phyloP scores from a whole-genome alignment of 768 basidiomycete species.

The Hydnum rufescens region DNA sequence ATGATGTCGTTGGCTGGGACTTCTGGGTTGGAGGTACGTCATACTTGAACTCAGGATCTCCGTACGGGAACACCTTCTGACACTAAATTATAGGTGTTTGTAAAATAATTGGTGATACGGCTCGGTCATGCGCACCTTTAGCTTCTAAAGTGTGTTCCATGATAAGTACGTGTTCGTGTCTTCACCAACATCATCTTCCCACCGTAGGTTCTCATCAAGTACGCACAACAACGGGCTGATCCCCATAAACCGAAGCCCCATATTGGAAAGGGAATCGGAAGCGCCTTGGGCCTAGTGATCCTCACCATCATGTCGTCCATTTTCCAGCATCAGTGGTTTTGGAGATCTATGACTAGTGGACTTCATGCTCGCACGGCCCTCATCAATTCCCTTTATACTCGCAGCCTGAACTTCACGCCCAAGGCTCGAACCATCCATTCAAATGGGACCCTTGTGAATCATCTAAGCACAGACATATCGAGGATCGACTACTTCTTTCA shows the following conservation, averaged over 20 bases:
- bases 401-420: slow-evolving; percentile 42
- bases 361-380: slow-evolving; percentile 44
- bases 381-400: slow-evolving; percentile 50
- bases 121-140: slow-evolving; percentile 42
- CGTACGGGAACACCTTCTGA: no score
- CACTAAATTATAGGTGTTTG: slow-evolving; percentile 24
- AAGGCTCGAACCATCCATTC: slow-evolving; percentile 42
- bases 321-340: slow-evolving; percentile 55
- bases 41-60: slow-evolving; percentile 20
- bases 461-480: slow-evolving; percentile 44
- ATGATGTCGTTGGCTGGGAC: slow-evolving; percentile 11
- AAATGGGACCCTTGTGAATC: slow-evolving; percentile 40
- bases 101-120: slow-evolving; percentile 41
- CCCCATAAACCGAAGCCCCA: slow-evolving; percentile 16
- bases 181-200: background rate
- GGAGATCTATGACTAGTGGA: slow-evolving; percentile 47
- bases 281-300: slow-evolving; percentile 35
- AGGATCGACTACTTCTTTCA: background rate
- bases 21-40: slow-evolving; percentile 13
- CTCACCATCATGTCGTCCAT: slow-evolving; percentile 33
- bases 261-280: slow-evolving; percentile 36
- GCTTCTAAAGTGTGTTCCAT: slow-evolving; percentile 25
- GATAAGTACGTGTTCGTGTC: background rate
- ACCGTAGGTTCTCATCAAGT: slow-evolving; percentile 31
- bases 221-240: slow-evolving; percentile 29